Evolutionary conservation across 2,329 filamentous ascomycete genomes (phyloP).

Genomic region (Ophiostoma quercus): DNA sequence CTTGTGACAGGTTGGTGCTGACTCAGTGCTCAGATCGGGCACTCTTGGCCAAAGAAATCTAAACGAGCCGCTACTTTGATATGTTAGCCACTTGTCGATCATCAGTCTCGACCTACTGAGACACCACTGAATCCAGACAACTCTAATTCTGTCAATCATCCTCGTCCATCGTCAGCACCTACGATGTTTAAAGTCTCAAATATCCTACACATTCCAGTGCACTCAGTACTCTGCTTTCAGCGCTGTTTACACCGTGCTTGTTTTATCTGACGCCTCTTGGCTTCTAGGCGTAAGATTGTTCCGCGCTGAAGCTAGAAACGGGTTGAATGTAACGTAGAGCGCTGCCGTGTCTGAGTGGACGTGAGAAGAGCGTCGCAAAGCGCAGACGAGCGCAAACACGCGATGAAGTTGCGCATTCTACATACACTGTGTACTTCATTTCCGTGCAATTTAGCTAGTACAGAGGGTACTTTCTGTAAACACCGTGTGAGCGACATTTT

Average conservation of each 20-base stretch:
- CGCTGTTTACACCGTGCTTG: background rate
- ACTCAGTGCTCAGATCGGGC: background rate
- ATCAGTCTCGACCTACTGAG: background rate
- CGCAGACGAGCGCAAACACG: background rate
- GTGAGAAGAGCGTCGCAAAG: background rate
- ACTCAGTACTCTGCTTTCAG: background rate
- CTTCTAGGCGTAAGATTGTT: background rate
- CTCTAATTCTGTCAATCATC: background rate
- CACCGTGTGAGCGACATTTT: background rate
- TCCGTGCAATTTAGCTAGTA: accelerated
- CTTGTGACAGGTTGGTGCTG: background rate
- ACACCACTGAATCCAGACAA: background rate
- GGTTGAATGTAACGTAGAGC: background rate
- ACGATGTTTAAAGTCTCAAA: background rate
- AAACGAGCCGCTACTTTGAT: background rate
- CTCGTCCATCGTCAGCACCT: background rate
- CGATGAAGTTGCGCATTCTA: background rate
- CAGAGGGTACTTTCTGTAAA: background rate
- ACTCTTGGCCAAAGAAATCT: background rate
- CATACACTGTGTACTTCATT: background rate
- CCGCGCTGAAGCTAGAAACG: too few species aligned
- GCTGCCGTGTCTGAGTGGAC: background rate
- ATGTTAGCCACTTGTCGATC: background rate
- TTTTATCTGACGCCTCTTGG: background rate
- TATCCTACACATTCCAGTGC: background rate